Evolutionary conservation across 768 basidiomycete species (phyloP).

Genomic region (Mrakia hoshinonis): DNA sequence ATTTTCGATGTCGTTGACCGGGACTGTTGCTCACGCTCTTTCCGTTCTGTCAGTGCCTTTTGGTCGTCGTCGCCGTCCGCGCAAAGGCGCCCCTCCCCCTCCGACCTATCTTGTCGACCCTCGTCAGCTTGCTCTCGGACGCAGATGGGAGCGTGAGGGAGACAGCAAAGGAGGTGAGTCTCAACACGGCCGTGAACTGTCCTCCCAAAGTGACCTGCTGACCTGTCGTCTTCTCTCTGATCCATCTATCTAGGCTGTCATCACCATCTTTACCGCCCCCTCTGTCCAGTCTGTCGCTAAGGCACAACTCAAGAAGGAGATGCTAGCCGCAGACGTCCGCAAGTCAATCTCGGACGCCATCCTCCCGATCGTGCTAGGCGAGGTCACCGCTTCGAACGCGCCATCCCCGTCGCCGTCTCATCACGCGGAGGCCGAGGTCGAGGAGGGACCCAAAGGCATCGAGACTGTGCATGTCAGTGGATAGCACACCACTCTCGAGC

Average conservation of each 20-base stretch:
- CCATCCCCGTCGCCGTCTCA: background rate
- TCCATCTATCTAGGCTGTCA: conserved; percentile 48
- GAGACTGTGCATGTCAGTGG: conserved; percentile 35
- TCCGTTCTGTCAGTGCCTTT: background rate
- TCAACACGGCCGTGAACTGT: too few species aligned
- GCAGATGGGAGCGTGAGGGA: conserved; percentile 82
- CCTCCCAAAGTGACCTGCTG: too few species aligned
- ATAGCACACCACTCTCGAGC: background rate
- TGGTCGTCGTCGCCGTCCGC: conserved; percentile 42
- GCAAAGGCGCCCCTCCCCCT: conserved; percentile 66
- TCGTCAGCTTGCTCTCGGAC: conserved; percentile 84
- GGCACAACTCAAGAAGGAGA: conserved; percentile 85
- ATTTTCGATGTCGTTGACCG: conserved; percentile 9
- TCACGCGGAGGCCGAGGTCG: conserved; percentile 9
- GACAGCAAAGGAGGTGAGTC: conserved; percentile 52
- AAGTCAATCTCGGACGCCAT: conserved; percentile 80
- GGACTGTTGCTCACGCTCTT: background rate
- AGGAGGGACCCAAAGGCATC: conserved; percentile 31
- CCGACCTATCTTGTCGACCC: conserved; percentile 62
- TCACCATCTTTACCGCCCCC: conserved; percentile 76
- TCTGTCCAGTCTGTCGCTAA: conserved; percentile 76
- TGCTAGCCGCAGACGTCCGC: conserved; percentile 65
- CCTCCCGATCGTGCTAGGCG: conserved; percentile 54
- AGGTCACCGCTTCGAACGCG: conserved; percentile 29
- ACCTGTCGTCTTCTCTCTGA: background rate